Evolutionary conservation across 208 protist species (phyloP).

Genomic region (Crithidia thermophila): DNA sequence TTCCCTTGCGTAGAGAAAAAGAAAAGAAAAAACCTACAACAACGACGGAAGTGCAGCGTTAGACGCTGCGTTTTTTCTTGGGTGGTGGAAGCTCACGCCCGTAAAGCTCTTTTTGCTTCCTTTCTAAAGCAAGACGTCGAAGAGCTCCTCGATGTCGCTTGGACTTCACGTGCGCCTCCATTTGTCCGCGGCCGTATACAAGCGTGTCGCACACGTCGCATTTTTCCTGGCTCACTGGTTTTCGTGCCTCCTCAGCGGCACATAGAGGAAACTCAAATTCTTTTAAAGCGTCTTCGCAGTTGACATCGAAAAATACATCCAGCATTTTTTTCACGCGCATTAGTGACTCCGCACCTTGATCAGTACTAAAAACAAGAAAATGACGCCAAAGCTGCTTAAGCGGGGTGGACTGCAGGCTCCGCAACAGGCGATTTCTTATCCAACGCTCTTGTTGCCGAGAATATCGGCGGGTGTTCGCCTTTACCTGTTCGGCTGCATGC

Average conservation of each 20-base stretch:
- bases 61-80: constrained; percentile 30
- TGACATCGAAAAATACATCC: constrained; percentile 1
- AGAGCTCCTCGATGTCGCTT: constrained; percentile 72
- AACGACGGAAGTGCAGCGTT: neutral
- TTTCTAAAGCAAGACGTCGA: constrained; percentile 43
- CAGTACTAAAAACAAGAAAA: constrained; percentile 17
- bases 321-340: neutral
- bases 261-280: constrained; percentile 17
- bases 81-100: constrained; percentile 60
- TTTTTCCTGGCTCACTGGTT: constrained; percentile 47
- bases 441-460: constrained; percentile 79
- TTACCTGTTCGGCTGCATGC: constrained; percentile 56
- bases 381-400: constrained; percentile 16
- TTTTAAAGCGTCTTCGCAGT: neutral
- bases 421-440: constrained; percentile 77
- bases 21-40: constrained; percentile 8
- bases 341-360: neutral
- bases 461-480: constrained; percentile 76
- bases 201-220: constrained; percentile 63
- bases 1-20: neutral
- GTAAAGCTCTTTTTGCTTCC: constrained; percentile 60
- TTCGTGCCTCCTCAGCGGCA: neutral
- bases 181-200: constrained; percentile 57
- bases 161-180: constrained; percentile 54
- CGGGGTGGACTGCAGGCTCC: constrained; percentile 33